phyloP scores from a whole-genome alignment of 2,329 filamentous ascomycete species.

The Alternaria atra region DNA sequence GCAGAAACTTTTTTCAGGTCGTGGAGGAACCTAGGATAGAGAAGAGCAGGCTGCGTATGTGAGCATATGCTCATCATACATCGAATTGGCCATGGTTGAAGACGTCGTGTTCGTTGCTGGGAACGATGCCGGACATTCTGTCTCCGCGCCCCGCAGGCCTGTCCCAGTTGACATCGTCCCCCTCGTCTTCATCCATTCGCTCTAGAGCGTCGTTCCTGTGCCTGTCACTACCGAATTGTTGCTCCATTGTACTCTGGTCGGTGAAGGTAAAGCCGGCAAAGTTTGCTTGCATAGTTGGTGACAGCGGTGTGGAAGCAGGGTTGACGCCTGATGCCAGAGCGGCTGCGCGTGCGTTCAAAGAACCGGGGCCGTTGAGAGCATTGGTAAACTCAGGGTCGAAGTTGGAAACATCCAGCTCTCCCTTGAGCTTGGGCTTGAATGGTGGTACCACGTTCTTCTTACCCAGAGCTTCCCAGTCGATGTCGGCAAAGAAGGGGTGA shows the following conservation, averaged over 20 bases:
- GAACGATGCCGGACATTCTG: constrained; percentile 62
- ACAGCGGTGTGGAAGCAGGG: constrained; percentile 88
- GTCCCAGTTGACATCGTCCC: constrained; percentile 55
- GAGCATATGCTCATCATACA: constrained; percentile 35
- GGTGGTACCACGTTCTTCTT: constrained; percentile 95
- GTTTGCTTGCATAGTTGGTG: constrained; percentile 95
- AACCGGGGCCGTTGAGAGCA: constrained; percentile 83
- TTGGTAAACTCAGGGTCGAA: constrained; percentile 99
- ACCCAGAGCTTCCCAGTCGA: constrained; percentile 87
- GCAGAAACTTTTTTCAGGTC: constrained; percentile 44
- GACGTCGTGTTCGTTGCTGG: constrained; percentile 57
- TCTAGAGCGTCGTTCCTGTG: constrained; percentile 50
- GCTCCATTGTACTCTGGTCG: constrained; percentile 94
- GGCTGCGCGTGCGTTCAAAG: constrained; percentile 89
- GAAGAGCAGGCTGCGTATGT: constrained; percentile 12
- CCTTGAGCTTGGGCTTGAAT: constrained; percentile 97
- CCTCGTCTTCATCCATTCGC: constrained; percentile 57
- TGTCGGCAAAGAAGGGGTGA: constrained; percentile 92
- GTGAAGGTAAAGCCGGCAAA: constrained; percentile 99
- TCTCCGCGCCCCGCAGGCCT: constrained; percentile 54
- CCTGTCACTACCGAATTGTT: constrained; percentile 66
- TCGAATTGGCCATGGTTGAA: constrained; percentile 57
- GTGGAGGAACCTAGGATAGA: constrained; percentile 14
- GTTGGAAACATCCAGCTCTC: constrained; percentile 94
- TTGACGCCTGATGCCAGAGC: constrained; percentile 82